Percentiles rank a stretch among this genome's conserved stretches.
Evolutionary conservation across 2,329 filamentous ascomycete genomes (phyloP).

Genomic region (Aspergillus fumigatiaffinis): DNA sequence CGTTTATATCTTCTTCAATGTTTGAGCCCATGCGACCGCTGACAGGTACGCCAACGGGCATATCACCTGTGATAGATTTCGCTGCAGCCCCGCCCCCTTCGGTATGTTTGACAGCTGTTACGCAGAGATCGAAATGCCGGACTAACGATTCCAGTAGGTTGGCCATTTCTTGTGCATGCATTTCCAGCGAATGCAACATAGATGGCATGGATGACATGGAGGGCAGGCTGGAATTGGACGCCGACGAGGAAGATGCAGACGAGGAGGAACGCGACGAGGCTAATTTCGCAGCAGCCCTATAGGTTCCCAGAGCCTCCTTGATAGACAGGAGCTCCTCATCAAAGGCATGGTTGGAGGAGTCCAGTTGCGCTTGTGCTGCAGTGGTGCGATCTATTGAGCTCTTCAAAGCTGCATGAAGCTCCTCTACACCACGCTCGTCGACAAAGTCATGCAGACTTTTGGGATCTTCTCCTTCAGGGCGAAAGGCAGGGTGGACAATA

Average conservation of each 20-base stretch:
- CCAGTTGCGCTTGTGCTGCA: slow-evolving; percentile 56
- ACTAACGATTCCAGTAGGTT: slow-evolving; percentile 74
- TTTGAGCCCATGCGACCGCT: slow-evolving; percentile 29
- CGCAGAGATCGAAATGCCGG: slow-evolving; percentile 87
- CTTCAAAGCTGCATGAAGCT: slow-evolving; percentile 54
- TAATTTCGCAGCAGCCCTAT: slow-evolving; percentile 35
- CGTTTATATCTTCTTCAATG: slow-evolving; percentile 29
- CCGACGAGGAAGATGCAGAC: slow-evolving; percentile 30
- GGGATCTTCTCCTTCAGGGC: slow-evolving; percentile 44
- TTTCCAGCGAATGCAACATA: slow-evolving; percentile 61
- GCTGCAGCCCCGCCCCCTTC: slow-evolving; percentile 72
- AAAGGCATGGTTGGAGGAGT: slow-evolving; percentile 58
- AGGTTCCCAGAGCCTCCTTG: slow-evolving; percentile 52
- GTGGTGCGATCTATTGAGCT: slow-evolving; percentile 59
- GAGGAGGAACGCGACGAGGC: slow-evolving; percentile 36
- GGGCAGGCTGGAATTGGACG: slow-evolving; percentile 31
- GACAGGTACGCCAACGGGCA: slow-evolving; percentile 48
- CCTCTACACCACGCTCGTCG: slow-evolving; percentile 58
- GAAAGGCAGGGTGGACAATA: slow-evolving; percentile 55
- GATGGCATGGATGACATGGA: slow-evolving; percentile 45
- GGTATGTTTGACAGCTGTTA: slow-evolving; percentile 84
- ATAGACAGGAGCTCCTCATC: slow-evolving; percentile 68
- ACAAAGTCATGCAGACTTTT: slow-evolving; percentile 65
- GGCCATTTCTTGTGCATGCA: slow-evolving; percentile 78
- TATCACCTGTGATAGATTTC: slow-evolving; percentile 62